Percentiles rank a stretch among this genome's conserved stretches.
These are phyloP conservation scores for Talaromyces atroroseus DNA, from an alignment of 2,329 filamentous ascomycete species.

Conservation along the genomic window DNA sequence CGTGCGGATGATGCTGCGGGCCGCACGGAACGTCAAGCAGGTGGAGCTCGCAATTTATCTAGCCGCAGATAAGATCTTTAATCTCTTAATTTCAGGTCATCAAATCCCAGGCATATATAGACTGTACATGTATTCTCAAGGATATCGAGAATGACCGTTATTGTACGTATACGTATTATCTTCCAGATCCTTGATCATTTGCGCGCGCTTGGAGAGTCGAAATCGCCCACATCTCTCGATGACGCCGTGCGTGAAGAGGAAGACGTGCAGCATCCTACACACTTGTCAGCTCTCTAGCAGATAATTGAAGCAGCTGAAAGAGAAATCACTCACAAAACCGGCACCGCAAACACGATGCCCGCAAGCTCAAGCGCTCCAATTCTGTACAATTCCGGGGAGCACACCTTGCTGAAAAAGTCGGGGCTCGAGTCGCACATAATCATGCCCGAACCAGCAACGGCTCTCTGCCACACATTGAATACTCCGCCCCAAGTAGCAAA, in stretches of 20 bases:
- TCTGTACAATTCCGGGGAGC: conserved; percentile 25
- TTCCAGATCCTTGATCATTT: conserved; percentile 6
- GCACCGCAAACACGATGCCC: conserved; percentile 21
- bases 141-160: not conserved
- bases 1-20: too few relatives aligned
- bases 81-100: not conserved
- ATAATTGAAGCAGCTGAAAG: not conserved
- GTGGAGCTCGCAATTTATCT: too few relatives aligned
- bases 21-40: too few relatives aligned
- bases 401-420: conserved; percentile 23
- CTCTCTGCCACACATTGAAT: conserved; percentile 25
- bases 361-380: conserved; percentile 27
- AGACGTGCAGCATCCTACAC: conserved; percentile 6
- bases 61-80: too few relatives aligned
- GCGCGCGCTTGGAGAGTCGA: not conserved
- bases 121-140: too few relatives aligned
- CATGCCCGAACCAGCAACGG: conserved; percentile 5
- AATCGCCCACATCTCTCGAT: not conserved
- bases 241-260: conserved; percentile 8
- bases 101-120: too few relatives aligned
- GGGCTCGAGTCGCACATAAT: conserved; percentile 20
- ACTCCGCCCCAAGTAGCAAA: conserved; percentile 25
- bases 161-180: not conserved
- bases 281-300: not conserved
- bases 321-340: conserved; percentile 21